These are phyloP conservation scores for Ambispora gerdemannii DNA, from an alignment of 192 early-diverging fungal species.

Conservation along the genomic window DNA sequence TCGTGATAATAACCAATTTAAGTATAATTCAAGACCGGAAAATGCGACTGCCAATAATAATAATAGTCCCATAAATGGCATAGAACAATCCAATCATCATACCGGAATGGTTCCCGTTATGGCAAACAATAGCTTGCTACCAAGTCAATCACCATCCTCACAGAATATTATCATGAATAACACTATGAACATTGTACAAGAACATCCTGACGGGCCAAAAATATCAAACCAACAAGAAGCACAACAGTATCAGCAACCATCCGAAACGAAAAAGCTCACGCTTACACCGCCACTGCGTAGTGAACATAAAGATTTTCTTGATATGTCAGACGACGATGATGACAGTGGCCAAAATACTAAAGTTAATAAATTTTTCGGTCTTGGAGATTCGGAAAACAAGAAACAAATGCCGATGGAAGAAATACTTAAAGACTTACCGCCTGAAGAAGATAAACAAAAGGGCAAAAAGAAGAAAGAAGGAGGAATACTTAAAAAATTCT, in stretches of 20 bases:
- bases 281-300: conserved; percentile 19
- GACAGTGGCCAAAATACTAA: neutral
- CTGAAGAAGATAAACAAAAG: conserved; percentile 38
- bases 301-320: conserved; percentile 29
- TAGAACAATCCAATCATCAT: no score
- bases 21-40: no score
- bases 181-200: no score
- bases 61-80: no score
- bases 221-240: conserved; percentile 27
- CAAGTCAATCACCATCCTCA: neutral
- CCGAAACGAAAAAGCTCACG: neutral
- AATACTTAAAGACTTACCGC: conserved; percentile 10
- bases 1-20: no score
- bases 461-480: conserved; percentile 34
- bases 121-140: no score
- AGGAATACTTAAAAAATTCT: conserved; percentile 21
- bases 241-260: neutral
- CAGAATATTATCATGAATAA: neutral
- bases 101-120: no score
- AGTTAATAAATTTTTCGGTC: conserved; percentile 20
- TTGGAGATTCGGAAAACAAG: conserved; percentile 25
- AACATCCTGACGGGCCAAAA: conserved; percentile 1
- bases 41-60: no score
- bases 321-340: conserved; percentile 28
- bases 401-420: conserved; percentile 19